A percentile compares a stretch with the other conserved stretches of the same genome.
Evolutionary conservation across 371 early-diverging fungal genomes (phyloP).

Genomic region (Haplosporangium sp.): DNA sequence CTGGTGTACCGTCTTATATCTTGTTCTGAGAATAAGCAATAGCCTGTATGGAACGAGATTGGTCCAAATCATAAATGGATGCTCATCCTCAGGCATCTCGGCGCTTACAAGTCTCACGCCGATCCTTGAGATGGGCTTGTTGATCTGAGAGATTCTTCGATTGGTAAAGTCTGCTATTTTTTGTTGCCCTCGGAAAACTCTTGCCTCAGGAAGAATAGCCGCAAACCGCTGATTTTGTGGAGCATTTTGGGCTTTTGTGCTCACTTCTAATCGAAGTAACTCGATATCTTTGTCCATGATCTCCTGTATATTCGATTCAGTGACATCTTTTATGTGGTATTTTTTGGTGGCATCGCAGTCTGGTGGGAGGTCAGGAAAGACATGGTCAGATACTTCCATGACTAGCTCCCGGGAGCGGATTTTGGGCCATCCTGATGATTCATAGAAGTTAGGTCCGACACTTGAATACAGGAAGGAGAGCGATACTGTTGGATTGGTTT

Average conservation of each 20-base stretch:
- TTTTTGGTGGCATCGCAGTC: neutral
- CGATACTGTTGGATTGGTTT: neutral
- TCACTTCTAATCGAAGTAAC: constrained; percentile 6
- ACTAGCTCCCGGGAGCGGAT: constrained; percentile 14
- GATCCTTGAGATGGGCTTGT: constrained; percentile 9
- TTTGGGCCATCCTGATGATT: constrained; percentile 8
- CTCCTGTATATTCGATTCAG: constrained; percentile 3
- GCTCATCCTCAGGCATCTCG: neutral
- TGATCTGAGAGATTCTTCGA: neutral
- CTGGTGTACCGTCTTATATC: constrained; percentile 14
- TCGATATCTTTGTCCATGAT: constrained; percentile 12
- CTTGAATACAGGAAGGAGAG: constrained; percentile 22
- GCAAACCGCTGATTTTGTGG: neutral
- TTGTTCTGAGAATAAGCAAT: constrained; percentile 10
- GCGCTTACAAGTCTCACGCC: constrained; percentile 6
- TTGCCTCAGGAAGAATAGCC: constrained; percentile 15
- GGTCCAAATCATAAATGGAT: constrained; percentile 18
- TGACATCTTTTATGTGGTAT: constrained; percentile 10
- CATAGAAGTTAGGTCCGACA: constrained; percentile 19
- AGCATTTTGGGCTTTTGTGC: neutral
- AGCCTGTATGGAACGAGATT: neutral
- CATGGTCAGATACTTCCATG: neutral
- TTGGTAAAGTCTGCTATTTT: constrained; percentile 10
- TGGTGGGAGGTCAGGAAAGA: constrained; percentile 5
- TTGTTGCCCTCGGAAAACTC: constrained; percentile 9